Evolutionary conservation across 2,329 filamentous ascomycete genomes (phyloP), one percentile per base, ranked within the genome.

Genomic region (Achaetomium macrosporum): DNA sequence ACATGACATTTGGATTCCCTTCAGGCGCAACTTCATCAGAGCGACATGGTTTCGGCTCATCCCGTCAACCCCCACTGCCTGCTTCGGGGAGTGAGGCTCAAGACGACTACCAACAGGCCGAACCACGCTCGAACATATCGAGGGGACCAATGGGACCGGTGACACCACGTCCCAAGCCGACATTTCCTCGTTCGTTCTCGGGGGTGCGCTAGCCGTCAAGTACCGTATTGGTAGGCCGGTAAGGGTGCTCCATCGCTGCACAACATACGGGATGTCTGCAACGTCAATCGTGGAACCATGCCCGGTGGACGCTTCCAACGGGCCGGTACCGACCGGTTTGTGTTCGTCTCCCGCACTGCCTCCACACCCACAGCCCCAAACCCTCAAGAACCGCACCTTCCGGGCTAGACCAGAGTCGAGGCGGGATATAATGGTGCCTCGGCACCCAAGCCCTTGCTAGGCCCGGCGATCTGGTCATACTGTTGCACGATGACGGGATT

Each of bases 241-340:
- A 48, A 51, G 47, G 46, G 37, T 35, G 42, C 42, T 47, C 45
- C 45, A 42, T 30, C 46, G 36, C 50, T 56, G 54, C 51, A 47
- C 51, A 51, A 44, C 51, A 57, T 54, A 9, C 43, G 39, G 39
- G 16, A 46, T n/a, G 33, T 50, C 45, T 36, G 19, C 36, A 47
- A 44, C 51, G 42, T 40, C 30, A 43, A 16, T 30, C n/a, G 37
- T 48, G 54, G 30, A 39, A 45, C 43, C 39, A 19, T 19, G 25
- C 9, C 47, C 33, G 42, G n/a, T 19, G 13, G 47, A 50, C 31
- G 44, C 39, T 54, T 51, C 53, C 57, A 19, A 31, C 40, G 12
- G 49, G 36, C 45, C 51, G 57, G 55, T 54, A 57, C 51, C 37
- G 51, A 31, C 35, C 17, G 48, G 33, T 30, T 10, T 36, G 35